These are phyloP conservation scores for Fusarium secorum DNA, from an alignment of 2,329 filamentous ascomycete species.

Conservation along the genomic window DNA sequence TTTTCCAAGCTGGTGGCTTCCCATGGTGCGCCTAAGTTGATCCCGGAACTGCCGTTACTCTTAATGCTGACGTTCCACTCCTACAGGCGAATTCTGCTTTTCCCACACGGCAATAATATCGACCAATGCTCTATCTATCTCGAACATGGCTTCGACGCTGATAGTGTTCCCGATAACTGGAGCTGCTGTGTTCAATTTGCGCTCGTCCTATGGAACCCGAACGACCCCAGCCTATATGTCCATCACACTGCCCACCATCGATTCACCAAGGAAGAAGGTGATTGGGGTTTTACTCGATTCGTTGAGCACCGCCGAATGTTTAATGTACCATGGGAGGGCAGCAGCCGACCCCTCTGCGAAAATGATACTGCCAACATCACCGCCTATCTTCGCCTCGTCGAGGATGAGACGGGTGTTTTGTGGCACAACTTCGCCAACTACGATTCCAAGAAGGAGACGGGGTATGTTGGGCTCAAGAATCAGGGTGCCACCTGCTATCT, in stretches of 20 bases:
- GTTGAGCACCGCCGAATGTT: constrained; percentile 88
- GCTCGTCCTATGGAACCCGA: constrained; percentile 91
- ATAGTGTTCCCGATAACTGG: constrained; percentile 86
- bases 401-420: constrained; percentile 86
- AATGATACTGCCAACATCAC: constrained; percentile 81
- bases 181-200: constrained; percentile 96
- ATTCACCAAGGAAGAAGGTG: constrained; percentile 94
- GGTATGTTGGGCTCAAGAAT: constrained; percentile 95
- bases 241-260: constrained; percentile 91
- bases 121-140: constrained; percentile 95
- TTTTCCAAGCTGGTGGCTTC: constrained; percentile 84
- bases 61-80: constrained; percentile 32
- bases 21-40: constrained; percentile 70
- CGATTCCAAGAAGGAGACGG: constrained; percentile 98
- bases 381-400: constrained; percentile 81
- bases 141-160: constrained; percentile 86
- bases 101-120: constrained; percentile 93
- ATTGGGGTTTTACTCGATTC: constrained; percentile 99
- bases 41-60: constrained; percentile 41
- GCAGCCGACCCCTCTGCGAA: constrained; percentile 75
- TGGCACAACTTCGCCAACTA: constrained; percentile 96
- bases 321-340: constrained; percentile 76
- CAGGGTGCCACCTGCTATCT: constrained; percentile 93
- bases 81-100: constrained; percentile 87
- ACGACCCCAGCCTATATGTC: constrained; percentile 84